Base-by-base conservation (phyloP, 139 green algal genomes). In the Closterium sp. region DNA sequence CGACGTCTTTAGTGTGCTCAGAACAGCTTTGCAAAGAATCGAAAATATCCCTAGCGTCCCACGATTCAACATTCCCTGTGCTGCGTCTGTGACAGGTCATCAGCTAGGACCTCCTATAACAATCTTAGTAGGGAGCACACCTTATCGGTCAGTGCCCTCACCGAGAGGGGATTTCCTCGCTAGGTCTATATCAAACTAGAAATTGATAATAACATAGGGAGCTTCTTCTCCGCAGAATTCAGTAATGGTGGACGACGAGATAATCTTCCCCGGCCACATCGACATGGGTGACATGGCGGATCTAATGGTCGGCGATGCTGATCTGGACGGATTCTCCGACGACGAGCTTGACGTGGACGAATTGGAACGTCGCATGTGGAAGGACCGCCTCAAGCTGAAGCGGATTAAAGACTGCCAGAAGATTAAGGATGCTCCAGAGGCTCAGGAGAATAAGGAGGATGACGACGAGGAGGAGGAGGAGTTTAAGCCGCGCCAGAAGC, bases 281-380 rank as follows among this genome's bases (percentile, higher is more conserved):
- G 85, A 87, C 85, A 87, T 87, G 85, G 85, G 85, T 30, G 85
- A 87, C 28, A 87, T 87, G 28, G 85, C 85, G 28, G 89, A 92
- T 30, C 73, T 92, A 28, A 92, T 92, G 89, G 28, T 87, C 87
- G 90, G 90, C n/a, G 90, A 91, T 22, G 90, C 17, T 45, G 91
- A 91, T 31, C 87, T 93, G 21, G 92, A 93, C 70, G 89, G 45
- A 17, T 62, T 93, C 28, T 45, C 28, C 22, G 92, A 94, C 27
- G 92, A 94, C 50, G 92, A 93, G 30, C 38, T 94, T n/a, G 92
- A 94, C 70, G 84, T 93, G 10, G 92, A 94, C 34, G 92, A 90
- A 34, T 42, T 94, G 32, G 92, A 94, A 29, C 45, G 90, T 9
- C 70, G 89, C 31, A 94, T 94, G 92, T 94, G 89, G 92, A 45